Percentiles rank a stretch among this genome's conserved stretches.
Evolutionary conservation across 345 rosid species (phyloP).

Genomic region (Abelmoschus esculentus): DNA sequence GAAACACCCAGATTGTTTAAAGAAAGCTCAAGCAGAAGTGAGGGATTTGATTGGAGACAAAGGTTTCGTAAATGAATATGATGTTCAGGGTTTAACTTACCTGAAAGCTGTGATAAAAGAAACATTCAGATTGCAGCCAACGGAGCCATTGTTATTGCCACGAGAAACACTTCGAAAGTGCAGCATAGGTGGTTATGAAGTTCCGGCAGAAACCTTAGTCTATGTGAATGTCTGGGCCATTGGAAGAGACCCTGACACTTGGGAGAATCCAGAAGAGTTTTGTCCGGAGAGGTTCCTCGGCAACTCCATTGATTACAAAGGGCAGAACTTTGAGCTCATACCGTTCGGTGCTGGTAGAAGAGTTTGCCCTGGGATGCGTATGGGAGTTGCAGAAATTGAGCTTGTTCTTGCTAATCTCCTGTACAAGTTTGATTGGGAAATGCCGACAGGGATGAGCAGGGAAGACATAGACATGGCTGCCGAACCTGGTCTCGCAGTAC

Average conservation of each 20-base stretch:
- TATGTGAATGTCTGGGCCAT: background rate
- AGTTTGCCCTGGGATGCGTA: background rate
- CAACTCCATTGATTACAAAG: background rate
- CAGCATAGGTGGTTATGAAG: constrained; percentile 22
- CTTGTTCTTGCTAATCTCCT: constrained; percentile 1
- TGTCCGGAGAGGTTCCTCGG: background rate
- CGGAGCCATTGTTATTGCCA: background rate
- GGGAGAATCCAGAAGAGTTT: background rate
- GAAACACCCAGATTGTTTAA: background rate
- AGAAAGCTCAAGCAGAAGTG: background rate
- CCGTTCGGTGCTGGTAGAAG: background rate
- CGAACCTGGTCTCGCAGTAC: background rate
- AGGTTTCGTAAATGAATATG: constrained; percentile 3
- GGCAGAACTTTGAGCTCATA: background rate
- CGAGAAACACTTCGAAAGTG: constrained; percentile 10
- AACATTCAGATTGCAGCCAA: constrained; percentile 25
- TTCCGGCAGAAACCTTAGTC: constrained; percentile 7
- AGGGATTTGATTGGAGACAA: background rate
- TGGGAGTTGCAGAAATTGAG: background rate
- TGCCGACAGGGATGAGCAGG: background rate
- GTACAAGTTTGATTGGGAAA: background rate
- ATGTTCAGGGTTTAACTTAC: constrained; percentile 25
- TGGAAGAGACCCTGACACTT: background rate
- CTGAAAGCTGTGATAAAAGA: constrained; percentile 28
- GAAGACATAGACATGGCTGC: background rate